Percentiles rank a stretch among this genome's conserved stretches.
Conservation (phyloP, 2,329 filamentous ascomycete genomes). For the Cordyceps pruinosa region DNA sequence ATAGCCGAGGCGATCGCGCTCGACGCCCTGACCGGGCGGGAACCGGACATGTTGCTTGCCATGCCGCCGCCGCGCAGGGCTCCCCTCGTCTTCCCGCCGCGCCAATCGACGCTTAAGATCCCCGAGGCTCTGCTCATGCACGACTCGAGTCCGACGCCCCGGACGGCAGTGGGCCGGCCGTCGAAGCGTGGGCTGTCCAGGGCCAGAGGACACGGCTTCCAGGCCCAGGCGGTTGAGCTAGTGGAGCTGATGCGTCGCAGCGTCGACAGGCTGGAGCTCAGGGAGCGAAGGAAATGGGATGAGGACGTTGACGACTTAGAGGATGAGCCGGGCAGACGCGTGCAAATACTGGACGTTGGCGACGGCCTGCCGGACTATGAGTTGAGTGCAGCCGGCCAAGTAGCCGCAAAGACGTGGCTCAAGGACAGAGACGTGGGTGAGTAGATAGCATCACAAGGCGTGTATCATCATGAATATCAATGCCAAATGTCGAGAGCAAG, state of each 20-base stretch:
- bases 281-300: conserved; percentile 36
- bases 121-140: conserved; percentile 44
- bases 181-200: conserved; percentile 13
- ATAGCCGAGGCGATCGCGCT: conserved; percentile 22
- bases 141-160: conserved; percentile 25
- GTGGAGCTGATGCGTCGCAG: conserved; percentile 42
- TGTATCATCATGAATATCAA: too few species aligned
- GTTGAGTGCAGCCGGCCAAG: conserved; percentile 23
- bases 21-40: conserved; percentile 17
- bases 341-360: conserved; percentile 34
- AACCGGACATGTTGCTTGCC: background rate
- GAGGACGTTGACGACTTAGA: conserved; percentile 28
- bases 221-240: conserved; percentile 41
- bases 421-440: conserved; percentile 10
- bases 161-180: conserved; percentile 16
- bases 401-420: conserved; percentile 26
- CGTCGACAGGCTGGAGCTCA: conserved; percentile 39
- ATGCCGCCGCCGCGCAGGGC: conserved; percentile 32
- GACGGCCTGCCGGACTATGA: conserved; percentile 21
- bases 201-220: conserved; percentile 35
- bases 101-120: conserved; percentile 39
- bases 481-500: too few species aligned
- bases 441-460: too few species aligned
- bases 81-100: conserved; percentile 42
- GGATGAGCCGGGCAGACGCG: conserved; percentile 29